Percentiles rank a stretch among this genome's conserved stretches.
phyloP scores from a whole-genome alignment of 2,329 filamentous ascomycete species.

The Aspergillus aculeatinus region DNA sequence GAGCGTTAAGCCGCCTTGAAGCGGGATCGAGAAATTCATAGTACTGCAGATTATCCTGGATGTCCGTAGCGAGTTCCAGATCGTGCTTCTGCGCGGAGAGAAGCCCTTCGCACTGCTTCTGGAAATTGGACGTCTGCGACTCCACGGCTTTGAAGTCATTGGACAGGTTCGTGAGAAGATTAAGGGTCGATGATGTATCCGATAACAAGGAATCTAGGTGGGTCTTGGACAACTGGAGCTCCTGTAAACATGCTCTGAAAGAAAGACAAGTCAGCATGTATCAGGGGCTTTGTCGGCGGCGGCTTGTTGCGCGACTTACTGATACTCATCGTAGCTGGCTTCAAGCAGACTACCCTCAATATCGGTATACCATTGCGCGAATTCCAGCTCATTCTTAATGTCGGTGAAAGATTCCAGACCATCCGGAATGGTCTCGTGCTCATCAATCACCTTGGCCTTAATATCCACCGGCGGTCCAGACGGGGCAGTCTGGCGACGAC shows the following conservation, averaged over 20 bases:
- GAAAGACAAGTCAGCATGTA: constrained; percentile 10
- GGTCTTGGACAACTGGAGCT: constrained; percentile 74
- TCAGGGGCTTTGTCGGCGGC: constrained; percentile 1
- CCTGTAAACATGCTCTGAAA: constrained; percentile 71
- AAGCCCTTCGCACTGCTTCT: constrained; percentile 85
- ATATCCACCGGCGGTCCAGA: constrained; percentile 34
- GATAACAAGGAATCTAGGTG: constrained; percentile 77
- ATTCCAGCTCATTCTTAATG: constrained; percentile 59
- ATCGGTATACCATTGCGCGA: constrained; percentile 58
- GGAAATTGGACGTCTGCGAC: constrained; percentile 87
- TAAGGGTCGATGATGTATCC: constrained; percentile 73
- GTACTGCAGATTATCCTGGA: constrained; percentile 88
- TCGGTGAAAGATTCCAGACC: constrained; percentile 30
- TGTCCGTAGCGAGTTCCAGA: constrained; percentile 74
- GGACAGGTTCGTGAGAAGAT: constrained; percentile 74
- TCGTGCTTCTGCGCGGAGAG: constrained; percentile 78
- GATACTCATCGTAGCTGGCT: constrained; percentile 80
- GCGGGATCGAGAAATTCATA: constrained; percentile 92
- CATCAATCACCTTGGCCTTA: constrained; percentile 23
- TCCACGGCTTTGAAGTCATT: constrained; percentile 86
- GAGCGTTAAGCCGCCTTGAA: constrained; percentile 85
- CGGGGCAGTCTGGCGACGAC: constrained; percentile 39
- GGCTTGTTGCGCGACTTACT: constrained; percentile 52
- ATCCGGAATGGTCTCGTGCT: constrained; percentile 16
- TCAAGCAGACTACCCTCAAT: constrained; percentile 70